A percentile compares a stretch with the other conserved stretches of the same genome.
Evolutionary conservation across 306 rosid species (phyloP).

Genomic region (Quillaja saponaria): DNA sequence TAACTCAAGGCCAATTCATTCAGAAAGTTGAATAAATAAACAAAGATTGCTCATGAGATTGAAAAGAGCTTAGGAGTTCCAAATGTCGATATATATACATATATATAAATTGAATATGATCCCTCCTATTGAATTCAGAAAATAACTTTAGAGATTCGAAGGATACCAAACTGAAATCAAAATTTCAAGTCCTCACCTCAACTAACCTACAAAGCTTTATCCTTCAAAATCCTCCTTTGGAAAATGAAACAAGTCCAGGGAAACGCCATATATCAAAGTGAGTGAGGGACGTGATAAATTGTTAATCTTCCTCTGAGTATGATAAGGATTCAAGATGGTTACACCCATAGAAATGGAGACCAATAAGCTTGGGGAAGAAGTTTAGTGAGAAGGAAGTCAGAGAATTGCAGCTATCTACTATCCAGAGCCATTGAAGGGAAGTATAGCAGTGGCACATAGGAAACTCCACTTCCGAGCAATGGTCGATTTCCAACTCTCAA

Average conservation of each 20-base stretch:
- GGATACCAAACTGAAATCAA: too few species aligned
- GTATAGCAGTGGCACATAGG: background rate
- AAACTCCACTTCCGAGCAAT: background rate
- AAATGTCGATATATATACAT: too few species aligned
- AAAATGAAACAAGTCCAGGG: slow-evolving; percentile 2
- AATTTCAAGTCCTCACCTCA: too few species aligned
- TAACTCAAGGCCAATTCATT: too few species aligned
- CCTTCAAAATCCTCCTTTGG: background rate
- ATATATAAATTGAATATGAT: too few species aligned
- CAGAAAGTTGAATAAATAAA: too few species aligned
- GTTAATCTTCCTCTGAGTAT: background rate
- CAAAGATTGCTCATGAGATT: too few species aligned
- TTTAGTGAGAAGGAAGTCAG: background rate
- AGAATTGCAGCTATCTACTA: slow-evolving; percentile 1
- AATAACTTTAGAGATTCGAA: too few species aligned
- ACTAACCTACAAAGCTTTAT: too few species aligned
- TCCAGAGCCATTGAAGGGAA: background rate
- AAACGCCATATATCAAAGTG: background rate
- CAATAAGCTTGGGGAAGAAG: slow-evolving; percentile 5
- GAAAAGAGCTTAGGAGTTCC: too few species aligned
- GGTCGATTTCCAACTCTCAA: background rate
- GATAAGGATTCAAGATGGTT: background rate
- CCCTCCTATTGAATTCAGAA: too few species aligned
- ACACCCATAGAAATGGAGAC: background rate
- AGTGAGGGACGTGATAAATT: background rate